Evolutionary conservation across 116 monocot species (phyloP).

Genomic region (Posidonia oceanica): DNA sequence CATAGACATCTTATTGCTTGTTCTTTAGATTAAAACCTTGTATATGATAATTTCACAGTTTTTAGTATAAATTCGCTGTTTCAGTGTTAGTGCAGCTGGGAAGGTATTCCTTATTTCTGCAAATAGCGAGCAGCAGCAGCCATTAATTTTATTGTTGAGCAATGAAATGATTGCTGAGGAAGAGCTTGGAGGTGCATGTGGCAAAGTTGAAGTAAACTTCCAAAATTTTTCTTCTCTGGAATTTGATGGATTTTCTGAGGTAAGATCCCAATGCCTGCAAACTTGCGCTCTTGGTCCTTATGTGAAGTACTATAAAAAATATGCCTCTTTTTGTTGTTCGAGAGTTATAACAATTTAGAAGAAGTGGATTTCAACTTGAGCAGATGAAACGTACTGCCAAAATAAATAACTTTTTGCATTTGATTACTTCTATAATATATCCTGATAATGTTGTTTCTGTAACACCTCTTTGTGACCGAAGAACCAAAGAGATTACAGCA

Average conservation of each 20-base stretch:
- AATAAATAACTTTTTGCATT: too few species aligned
- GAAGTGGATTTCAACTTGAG: too few species aligned
- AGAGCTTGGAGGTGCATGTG: slow-evolving; percentile 22
- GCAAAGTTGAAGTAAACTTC: slow-evolving; percentile 32
- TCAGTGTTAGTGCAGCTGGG: slow-evolving; percentile 60
- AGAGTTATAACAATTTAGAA: too few species aligned
- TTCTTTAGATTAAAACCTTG: neutral
- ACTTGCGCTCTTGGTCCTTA: neutral
- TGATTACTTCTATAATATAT: too few species aligned
- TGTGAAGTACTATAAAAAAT: neutral
- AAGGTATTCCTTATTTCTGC: slow-evolving; percentile 41
- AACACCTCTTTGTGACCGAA: too few species aligned
- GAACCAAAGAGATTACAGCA: too few species aligned
- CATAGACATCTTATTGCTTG: neutral
- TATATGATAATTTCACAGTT: neutral
- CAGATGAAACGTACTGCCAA: too few species aligned
- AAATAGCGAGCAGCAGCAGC: slow-evolving; percentile 27
- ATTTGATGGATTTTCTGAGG: slow-evolving; percentile 65
- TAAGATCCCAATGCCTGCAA: slow-evolving; percentile 8
- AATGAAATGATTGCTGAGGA: slow-evolving; percentile 90
- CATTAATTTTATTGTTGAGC: slow-evolving; percentile 50
- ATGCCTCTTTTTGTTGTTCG: neutral
- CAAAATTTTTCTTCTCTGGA: slow-evolving; percentile 37
- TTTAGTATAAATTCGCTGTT: slow-evolving; percentile 22
- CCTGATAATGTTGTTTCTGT: too few species aligned